These are phyloP conservation scores for Penicillium subrubescens DNA, from an alignment of 495 filamentous ascomycete genomes.

Conservation along the genomic window DNA sequence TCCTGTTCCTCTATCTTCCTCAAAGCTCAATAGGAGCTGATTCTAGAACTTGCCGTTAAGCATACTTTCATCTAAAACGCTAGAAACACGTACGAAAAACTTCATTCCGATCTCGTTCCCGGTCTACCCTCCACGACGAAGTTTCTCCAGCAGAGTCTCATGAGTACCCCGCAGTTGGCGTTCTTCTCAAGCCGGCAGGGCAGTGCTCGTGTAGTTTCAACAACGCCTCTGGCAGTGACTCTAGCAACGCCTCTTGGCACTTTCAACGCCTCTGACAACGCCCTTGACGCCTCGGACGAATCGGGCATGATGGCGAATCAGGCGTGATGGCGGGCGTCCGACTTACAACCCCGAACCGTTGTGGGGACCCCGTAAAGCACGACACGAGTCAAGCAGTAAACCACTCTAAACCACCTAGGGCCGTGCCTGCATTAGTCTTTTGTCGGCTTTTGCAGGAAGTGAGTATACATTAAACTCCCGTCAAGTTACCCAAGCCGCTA, in stretches of 20 bases:
- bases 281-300: neutral
- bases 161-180: neutral
- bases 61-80: neutral
- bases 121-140: neutral
- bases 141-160: neutral
- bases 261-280: no score
- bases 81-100: neutral
- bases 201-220: neutral
- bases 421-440: neutral
- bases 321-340: neutral
- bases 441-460: neutral
- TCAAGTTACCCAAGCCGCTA: neutral
- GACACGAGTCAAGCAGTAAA: neutral
- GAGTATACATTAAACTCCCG: neutral
- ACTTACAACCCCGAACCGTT: neutral
- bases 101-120: neutral
- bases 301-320: neutral
- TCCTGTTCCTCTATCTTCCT: neutral
- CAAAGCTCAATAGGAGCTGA: neutral
- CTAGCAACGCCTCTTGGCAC: no score
- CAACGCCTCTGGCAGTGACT: no score
- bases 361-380: neutral
- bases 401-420: neutral
- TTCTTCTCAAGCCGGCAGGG: neutral
- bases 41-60: neutral